phyloP scores from a whole-genome alignment of 1,284 basidiomycete genomes.

The Cutaneotrichosporon spelunceum region DNA sequence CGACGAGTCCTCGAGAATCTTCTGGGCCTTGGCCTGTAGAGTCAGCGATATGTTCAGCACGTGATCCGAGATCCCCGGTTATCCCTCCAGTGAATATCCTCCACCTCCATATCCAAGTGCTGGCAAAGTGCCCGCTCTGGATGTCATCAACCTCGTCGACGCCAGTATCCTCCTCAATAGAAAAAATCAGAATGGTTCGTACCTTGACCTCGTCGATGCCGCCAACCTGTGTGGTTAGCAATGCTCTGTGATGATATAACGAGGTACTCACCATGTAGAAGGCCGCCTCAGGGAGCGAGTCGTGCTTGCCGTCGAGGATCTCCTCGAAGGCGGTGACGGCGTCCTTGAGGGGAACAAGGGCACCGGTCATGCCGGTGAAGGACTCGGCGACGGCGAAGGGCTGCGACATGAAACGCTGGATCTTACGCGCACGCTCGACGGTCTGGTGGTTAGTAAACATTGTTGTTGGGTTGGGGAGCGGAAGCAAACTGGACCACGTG shows the following conservation, averaged over 20 bases:
- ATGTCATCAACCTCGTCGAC: no score
- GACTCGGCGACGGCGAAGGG: constrained; percentile 99
- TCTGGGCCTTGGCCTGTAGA: not conserved
- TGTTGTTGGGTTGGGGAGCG: not conserved
- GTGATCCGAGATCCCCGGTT: no score
- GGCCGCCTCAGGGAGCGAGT: constrained; percentile 84
- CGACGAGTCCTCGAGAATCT: constrained; percentile 1
- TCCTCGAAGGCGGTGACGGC: constrained; percentile 92
- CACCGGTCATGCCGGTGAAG: constrained; percentile 97
- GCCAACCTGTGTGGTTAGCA: constrained; percentile 26
- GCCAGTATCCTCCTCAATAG: no score
- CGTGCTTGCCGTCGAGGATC: constrained; percentile 71
- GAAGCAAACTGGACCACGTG: not conserved
- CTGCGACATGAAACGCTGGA: constrained; percentile 95
- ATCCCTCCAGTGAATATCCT: no score
- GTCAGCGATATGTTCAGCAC: no score
- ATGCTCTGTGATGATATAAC: no score
- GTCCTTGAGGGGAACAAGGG: constrained; percentile 89
- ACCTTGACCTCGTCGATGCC: constrained; percentile 78
- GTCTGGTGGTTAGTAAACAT: not conserved
- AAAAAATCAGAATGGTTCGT: no score
- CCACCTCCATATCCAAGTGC: no score
- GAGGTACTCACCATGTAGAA: constrained; percentile 64
- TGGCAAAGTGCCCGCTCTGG: no score
- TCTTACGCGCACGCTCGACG: constrained; percentile 66